phyloP scores from a whole-genome alignment of 495 filamentous ascomycete genomes.

The Xylaria flabelliformis region DNA sequence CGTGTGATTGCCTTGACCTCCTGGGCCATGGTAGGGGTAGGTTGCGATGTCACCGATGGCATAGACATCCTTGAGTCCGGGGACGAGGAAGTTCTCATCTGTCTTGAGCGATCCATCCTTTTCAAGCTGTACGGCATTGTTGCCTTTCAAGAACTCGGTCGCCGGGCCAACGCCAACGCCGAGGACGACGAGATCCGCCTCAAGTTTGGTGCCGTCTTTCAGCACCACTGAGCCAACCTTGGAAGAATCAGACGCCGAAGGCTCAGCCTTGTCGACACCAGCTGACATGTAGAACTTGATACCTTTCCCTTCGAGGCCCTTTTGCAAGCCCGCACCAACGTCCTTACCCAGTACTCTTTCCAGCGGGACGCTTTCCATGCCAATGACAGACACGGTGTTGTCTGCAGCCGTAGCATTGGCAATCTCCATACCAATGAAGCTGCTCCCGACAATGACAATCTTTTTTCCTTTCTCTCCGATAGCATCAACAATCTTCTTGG shows the following conservation, averaged over 20 bases:
- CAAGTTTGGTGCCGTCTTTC: conserved; percentile 84
- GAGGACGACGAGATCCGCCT: conserved; percentile 88
- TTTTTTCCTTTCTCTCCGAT: conserved; percentile 88
- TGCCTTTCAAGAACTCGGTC: conserved; percentile 83
- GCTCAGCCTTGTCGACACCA: conserved; percentile 77
- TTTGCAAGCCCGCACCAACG: conserved; percentile 81
- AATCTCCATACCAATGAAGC: conserved; percentile 97
- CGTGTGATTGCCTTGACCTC: conserved; percentile 68
- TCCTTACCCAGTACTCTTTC: conserved; percentile 85
- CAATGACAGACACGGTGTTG: conserved; percentile 87
- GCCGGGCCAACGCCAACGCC: conserved; percentile 89
- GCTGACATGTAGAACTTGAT: conserved; percentile 86
- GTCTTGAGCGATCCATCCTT: conserved; percentile 82
- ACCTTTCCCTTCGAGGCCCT: conserved; percentile 79
- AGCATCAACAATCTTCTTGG: conserved; percentile 74
- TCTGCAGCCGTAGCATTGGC: conserved; percentile 76
- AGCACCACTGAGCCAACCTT: conserved; percentile 81
- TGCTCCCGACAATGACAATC: conserved; percentile 87
- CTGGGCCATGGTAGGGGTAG: conserved; percentile 91
- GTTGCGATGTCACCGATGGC: conserved; percentile 97
- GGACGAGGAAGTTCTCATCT: conserved; percentile 77
- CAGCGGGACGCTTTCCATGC: conserved; percentile 85
- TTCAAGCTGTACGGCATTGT: conserved; percentile 68
- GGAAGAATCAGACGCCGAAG: conserved; percentile 66
- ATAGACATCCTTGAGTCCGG: conserved; percentile 78